Conservation (phyloP, 1,284 basidiomycete species). For the Trichosporon sp. region DNA sequence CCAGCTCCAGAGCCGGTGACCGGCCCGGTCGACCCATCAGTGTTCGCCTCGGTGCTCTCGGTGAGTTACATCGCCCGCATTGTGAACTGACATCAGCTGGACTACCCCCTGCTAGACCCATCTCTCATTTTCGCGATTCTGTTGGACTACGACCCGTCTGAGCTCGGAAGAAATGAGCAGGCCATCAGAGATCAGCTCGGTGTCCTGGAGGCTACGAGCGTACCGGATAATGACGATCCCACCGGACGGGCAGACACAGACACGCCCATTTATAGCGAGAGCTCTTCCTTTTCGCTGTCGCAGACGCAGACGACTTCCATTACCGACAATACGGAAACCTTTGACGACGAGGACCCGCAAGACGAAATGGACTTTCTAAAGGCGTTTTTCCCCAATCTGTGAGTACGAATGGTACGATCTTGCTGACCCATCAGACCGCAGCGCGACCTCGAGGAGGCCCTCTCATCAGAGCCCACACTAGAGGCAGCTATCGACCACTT, state of each 20-base stretch:
- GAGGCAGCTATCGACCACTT: constrained; percentile 48
- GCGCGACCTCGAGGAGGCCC: constrained; percentile 32
- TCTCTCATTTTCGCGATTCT: constrained; percentile 49
- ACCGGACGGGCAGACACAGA: background rate
- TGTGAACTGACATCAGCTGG: constrained; percentile 37
- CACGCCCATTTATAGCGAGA: background rate
- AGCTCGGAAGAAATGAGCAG: constrained; percentile 35
- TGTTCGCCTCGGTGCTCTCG: constrained; percentile 35
- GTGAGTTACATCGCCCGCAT: constrained; percentile 22
- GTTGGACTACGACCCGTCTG: constrained; percentile 45
- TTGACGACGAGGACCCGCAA: constrained; percentile 22
- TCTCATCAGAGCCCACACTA: constrained; percentile 33
- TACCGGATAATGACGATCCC: constrained; percentile 43
- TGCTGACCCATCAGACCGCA: constrained; percentile 23
- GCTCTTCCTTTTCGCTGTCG: background rate
- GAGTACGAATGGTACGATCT: constrained; percentile 20
- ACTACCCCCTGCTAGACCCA: constrained; percentile 50
- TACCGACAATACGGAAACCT: background rate
- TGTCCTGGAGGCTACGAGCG: constrained; percentile 51
- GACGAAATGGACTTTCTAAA: constrained; percentile 36
- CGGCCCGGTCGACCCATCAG: constrained; percentile 32
- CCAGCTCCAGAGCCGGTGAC: background rate
- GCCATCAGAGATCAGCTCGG: constrained; percentile 50
- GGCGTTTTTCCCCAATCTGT: constrained; percentile 43
- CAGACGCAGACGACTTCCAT: constrained; percentile 1